Conservation (phyloP, 441 rosid species). For the Erodium texanum region DNA sequence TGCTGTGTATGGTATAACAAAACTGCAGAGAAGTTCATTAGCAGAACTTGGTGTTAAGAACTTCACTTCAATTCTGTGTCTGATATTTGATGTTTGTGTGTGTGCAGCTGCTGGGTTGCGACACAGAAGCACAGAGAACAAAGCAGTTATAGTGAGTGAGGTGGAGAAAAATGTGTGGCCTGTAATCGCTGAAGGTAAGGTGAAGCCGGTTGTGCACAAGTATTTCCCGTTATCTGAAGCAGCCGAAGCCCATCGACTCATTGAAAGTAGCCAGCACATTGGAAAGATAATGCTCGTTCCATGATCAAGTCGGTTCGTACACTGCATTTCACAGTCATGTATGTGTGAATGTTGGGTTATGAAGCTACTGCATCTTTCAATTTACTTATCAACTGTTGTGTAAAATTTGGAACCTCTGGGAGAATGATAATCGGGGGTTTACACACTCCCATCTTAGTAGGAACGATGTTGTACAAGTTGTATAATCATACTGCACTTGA, state of each 20-base stretch:
- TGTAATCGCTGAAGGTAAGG: slow-evolving; percentile 50
- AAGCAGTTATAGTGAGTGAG: slow-evolving; percentile 54
- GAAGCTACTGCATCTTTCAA: too few relatives aligned
- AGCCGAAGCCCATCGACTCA: slow-evolving; percentile 60
- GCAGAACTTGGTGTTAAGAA: not conserved
- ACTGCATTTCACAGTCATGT: too few relatives aligned
- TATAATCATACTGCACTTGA: too few relatives aligned
- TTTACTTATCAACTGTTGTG: too few relatives aligned
- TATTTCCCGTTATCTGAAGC: slow-evolving; percentile 45
- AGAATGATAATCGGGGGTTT: too few relatives aligned
- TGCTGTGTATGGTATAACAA: not conserved
- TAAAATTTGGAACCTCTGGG: too few relatives aligned
- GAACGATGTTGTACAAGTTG: too few relatives aligned
- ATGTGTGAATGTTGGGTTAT: too few relatives aligned
- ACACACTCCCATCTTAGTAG: too few relatives aligned
- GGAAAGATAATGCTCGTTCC: slow-evolving; percentile 66
- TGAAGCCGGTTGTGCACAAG: slow-evolving; percentile 59
- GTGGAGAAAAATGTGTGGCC: slow-evolving; percentile 83
- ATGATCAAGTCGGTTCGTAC: slow-evolving; percentile 15
- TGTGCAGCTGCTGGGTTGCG: slow-evolving; percentile 60
- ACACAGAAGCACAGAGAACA: slow-evolving; percentile 52
- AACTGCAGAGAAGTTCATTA: not conserved
- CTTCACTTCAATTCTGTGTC: not conserved
- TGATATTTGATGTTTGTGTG: not conserved
- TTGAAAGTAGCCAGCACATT: slow-evolving; percentile 64